Conservation (phyloP, 371 early-diverging fungal species). For the Quaeritorhiza haematococci region DNA sequence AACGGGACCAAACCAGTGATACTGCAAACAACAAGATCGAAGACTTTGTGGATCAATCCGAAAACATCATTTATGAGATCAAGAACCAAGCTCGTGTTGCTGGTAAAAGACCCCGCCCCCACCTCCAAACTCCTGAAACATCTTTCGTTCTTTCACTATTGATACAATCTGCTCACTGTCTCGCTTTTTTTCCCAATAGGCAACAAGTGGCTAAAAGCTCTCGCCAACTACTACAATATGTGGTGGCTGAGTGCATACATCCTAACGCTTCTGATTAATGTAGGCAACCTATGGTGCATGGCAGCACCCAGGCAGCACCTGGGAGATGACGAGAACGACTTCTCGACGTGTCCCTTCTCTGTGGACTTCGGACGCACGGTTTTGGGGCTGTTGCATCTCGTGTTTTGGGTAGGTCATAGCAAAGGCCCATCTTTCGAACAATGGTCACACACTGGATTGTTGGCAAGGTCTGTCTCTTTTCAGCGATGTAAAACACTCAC, state of each 20-base stretch:
- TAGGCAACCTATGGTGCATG: conserved; percentile 32
- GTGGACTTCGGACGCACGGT: conserved; percentile 18
- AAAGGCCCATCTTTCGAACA: too few relatives aligned
- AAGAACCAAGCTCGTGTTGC: conserved; percentile 49
- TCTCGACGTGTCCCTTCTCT: conserved; percentile 15
- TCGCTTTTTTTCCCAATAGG: not conserved
- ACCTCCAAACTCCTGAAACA: too few relatives aligned
- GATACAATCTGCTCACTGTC: not conserved
- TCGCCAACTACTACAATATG: conserved; percentile 39
- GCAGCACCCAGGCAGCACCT: conserved; percentile 16
- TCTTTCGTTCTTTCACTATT: too few relatives aligned
- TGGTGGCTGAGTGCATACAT: conserved; percentile 52
- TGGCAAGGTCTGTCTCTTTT: too few relatives aligned
- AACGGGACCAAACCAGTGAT: conserved; percentile 23
- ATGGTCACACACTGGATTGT: too few relatives aligned
- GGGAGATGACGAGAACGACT: conserved; percentile 20
- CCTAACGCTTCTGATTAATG: conserved; percentile 38
- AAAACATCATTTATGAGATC: conserved; percentile 52
- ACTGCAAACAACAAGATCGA: conserved; percentile 51
- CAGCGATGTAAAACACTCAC: too few relatives aligned
- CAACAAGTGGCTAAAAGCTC: conserved; percentile 25
- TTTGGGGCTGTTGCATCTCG: conserved; percentile 31
- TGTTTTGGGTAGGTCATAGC: too few relatives aligned
- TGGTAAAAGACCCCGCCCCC: too few relatives aligned
- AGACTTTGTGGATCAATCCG: conserved; percentile 47